Evolutionary conservation across 257 asterid species (phyloP), one percentile per base, ranked within the genome.

Genomic region (Ocimum tenuiflorum): DNA sequence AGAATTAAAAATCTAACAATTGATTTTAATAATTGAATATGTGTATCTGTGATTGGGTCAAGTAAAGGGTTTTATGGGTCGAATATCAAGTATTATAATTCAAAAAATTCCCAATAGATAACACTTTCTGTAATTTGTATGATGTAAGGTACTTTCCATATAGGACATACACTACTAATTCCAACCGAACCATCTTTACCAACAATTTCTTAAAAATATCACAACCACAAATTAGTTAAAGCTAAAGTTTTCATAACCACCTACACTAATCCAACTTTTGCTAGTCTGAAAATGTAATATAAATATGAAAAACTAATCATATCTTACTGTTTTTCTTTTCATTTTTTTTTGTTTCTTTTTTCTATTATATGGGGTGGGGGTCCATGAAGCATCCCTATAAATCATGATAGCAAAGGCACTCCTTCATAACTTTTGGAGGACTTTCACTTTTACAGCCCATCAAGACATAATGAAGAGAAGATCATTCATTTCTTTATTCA

Each of bases 391-490:
- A 70, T 77, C 47, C 72, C 65, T 27, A 43, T 12, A 60, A 75
- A 81, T 81, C 47, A 78, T 81, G 83, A 81, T 66, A 72, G 77
- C 77, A 69, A 18, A 42, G 41, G 73, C 82, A 68, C 77, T 75
- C 81, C 69, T 49, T 8, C 6, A 36, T 22, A 20, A 17, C 70
- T 61, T 63, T 70, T 50, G 3, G 11, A 29, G 41, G 67, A 54
- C 75, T 73, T 74, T 60, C 60, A 57, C 80, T 73, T 81, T 81
- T 72, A 78, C 83, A 81, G 79, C 81, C 68, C 65, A 81, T 73
- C n/a, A n/a, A 64, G 67, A 70, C 35, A 80, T 77, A 73, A 77
- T 74, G 75, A 70, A n/a, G n/a, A n/a, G n/a, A n/a, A n/a, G n/a
- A n/a, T n/a, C n/a, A 54, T 56, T 74, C 74, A 74, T 77, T 77